Base-by-base conservation (phyloP, 1,139 yeast species). In the Suhomyces bribrorum region DNA sequence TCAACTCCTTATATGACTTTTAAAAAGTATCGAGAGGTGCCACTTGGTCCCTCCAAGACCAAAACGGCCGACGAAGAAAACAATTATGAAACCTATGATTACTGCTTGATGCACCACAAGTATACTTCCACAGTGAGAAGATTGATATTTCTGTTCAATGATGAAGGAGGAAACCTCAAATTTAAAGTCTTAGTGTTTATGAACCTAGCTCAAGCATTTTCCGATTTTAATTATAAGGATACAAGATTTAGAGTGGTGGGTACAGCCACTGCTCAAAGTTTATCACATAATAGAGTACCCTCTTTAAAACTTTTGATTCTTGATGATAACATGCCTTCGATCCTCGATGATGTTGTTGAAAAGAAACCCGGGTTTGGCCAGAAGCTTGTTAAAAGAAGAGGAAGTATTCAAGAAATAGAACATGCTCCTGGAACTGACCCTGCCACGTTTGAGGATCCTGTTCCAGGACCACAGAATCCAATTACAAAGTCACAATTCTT, bases 221-320 rank as follows among this genome's bases (percentile, higher is more conserved):
- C 73, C 9, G 77, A 72, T 47, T 72, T 72, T 47, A 52, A 37
- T 23, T 70, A 66, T 44, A 59, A 61, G 31, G 48, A 48, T 23
- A 70, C 75, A 2, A 49, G 75, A 17, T 72, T 72, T 45, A 52
- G 77, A 36, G 53, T 69, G 2, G 41, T 65, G 16, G 77, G 77
- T 2, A 62, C 74, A 1, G 44, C 59, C 32, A 53, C 48, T 17
- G 64, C 63, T 43, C 65, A 60, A 38, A 20, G 11, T 20, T 4
- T 20, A n/a, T 20, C 8, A 8, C 11, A 20, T 20, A 20, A 20
- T 20, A 20, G 23, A 20, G 23, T 20, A 3, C 74, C 74, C 2
- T 54, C 57, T 17, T 56, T 70, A 48, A 64, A 66, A 38, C 51
- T 72, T 27, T 41, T 66, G 32, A 41, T 69, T 2, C 43, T 71